Evolutionary conservation across 2,329 filamentous ascomycete species (phyloP), one percentile per base, ranked within the genome.

Genomic region (Xylaria sp.): DNA sequence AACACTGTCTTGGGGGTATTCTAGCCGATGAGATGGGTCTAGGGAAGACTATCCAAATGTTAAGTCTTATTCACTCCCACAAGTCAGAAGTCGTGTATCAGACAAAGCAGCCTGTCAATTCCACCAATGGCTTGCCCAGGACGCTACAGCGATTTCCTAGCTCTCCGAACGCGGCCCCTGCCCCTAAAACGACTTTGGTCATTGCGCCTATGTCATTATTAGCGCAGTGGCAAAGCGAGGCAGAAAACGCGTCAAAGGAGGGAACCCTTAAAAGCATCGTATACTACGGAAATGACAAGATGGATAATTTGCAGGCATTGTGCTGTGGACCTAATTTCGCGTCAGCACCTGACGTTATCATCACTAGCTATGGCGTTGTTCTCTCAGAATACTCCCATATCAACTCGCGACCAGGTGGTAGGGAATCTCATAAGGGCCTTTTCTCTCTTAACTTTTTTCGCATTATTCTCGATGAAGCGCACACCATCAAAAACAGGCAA

Each of bases 41-140:
- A 1, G 96, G 96, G 41, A 99, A 99, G 83, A 99, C 96, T 0
- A 98, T 99, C 63, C 95, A 99, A 78, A 98, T 99, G 94, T 88
- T 99, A 70, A 96, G 94, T 81, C 84, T 99, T 59, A 88, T 99
- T 5, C 96, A 99, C 78, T 89, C 93, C 0, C 93, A 98, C 78
- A 89, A 88, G 70, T 91, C 89, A 3, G 85, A 91, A 25, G 77
- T 84, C 15, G 76, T 80, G 15, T 76, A 79, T 28, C 78, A 81
- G 23, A 81, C 82, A n/a, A 69, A 52, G 0, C 73, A 76, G 6
- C 70, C 80, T 37, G 71, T 79, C 1, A 76, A 77, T 4, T 87
- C 85, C 3, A 84, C 92, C 25, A 90, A 89, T 71, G 83, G 86
- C 54, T 84, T 96, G 5, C 86, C 90, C 7, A 86, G 90, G 62